phyloP scores from a whole-genome alignment of 75 land plant genomes.

The Pinus taeda region DNA sequence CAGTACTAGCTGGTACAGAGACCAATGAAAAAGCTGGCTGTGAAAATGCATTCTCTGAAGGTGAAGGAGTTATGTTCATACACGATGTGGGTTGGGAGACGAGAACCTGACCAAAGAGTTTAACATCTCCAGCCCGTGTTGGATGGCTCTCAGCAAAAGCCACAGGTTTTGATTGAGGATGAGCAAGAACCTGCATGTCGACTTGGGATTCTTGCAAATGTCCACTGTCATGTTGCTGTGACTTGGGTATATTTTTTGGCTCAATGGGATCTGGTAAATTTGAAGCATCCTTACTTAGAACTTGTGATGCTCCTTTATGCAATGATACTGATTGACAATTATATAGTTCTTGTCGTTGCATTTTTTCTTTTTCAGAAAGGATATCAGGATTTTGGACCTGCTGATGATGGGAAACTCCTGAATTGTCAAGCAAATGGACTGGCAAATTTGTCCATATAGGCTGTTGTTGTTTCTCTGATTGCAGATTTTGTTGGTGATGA shows the following conservation, averaged over 20 bases:
- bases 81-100: slow-evolving; percentile 30
- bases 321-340: neutral
- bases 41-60: slow-evolving; percentile 4
- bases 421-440: neutral
- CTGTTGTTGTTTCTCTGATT: slow-evolving; percentile 15
- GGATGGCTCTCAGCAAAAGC: slow-evolving; percentile 10
- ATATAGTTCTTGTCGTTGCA: neutral
- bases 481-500: slow-evolving; percentile 21
- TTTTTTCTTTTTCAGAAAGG: slow-evolving; percentile 1
- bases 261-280: slow-evolving; percentile 4
- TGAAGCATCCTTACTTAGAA: neutral
- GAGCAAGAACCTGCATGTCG: neutral
- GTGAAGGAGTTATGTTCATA: neutral
- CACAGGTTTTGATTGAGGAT: neutral
- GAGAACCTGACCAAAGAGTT: slow-evolving; percentile 56
- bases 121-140: slow-evolving; percentile 31
- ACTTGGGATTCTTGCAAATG: slow-evolving; percentile 3
- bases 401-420: neutral
- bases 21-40: neutral
- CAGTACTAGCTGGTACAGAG: neutral
- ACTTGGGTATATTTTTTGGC: neutral
- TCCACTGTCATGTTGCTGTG: slow-evolving; percentile 10
- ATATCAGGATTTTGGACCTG: neutral
- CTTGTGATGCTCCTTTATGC: slow-evolving; percentile 2
- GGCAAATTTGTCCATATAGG: slow-evolving; percentile 8